These are phyloP conservation scores for Circinella umbellata DNA, from an alignment of 371 early-diverging fungal species.

Conservation along the genomic window DNA sequence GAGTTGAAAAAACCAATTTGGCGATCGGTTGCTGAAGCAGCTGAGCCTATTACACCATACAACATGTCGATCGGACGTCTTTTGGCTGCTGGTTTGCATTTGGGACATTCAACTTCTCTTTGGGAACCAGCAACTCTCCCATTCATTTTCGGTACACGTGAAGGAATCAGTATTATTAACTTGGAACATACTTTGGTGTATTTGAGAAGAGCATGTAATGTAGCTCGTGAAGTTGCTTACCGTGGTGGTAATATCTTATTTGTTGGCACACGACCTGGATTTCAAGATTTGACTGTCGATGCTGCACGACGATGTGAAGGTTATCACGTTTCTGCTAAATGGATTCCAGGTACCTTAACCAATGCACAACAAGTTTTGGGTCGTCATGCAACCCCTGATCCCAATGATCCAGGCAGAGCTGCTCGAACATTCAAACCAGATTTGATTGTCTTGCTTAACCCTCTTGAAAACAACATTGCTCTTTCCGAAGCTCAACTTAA, in stretches of 20 bases:
- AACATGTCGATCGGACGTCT: constrained; percentile 73
- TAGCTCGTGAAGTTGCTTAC: constrained; percentile 76
- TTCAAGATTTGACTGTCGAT: constrained; percentile 72
- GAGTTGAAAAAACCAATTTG: constrained; percentile 40
- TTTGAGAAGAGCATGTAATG: constrained; percentile 83
- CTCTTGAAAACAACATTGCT: constrained; percentile 80
- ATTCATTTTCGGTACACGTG: constrained; percentile 89
- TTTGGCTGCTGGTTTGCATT: constrained; percentile 88
- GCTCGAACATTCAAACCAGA: constrained; percentile 82
- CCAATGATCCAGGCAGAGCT: constrained; percentile 57
- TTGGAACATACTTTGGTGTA: constrained; percentile 91
- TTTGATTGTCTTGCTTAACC: constrained; percentile 86
- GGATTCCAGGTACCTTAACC: constrained; percentile 92
- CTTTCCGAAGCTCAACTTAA: constrained; percentile 81
- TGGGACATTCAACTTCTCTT: constrained; percentile 83
- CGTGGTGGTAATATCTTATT: constrained; percentile 89
- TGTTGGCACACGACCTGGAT: constrained; percentile 80
- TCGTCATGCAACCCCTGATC: constrained; percentile 61
- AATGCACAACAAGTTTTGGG: constrained; percentile 82
- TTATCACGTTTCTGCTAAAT: constrained; percentile 81
- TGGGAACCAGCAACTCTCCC: constrained; percentile 88
- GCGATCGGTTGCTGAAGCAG: constrained; percentile 31
- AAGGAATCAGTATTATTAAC: constrained; percentile 94
- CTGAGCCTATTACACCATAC: constrained; percentile 43
- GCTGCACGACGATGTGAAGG: constrained; percentile 82